Conservation (phyloP, 23 red algal species). For the Gracilaria gracilis region DNA sequence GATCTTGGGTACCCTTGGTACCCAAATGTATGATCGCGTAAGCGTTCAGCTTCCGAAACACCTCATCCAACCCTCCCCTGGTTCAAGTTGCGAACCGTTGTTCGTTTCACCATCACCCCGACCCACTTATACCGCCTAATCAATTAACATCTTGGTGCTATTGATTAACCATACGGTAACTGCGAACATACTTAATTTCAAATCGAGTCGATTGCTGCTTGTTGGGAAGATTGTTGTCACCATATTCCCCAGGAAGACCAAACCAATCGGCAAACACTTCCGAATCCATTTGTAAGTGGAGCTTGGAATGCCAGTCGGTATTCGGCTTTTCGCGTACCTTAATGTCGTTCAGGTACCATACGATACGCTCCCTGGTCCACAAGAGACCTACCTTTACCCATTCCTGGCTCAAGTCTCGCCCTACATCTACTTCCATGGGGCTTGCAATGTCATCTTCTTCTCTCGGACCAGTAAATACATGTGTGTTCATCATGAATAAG, state of each 20-base stretch:
- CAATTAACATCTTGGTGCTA: background rate
- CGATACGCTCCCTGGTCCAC: conserved; percentile 37
- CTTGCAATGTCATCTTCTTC: conserved; percentile 2
- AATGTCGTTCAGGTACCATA: conserved; percentile 63
- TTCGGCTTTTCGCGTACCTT: conserved; percentile 43
- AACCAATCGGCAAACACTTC: conserved; percentile 70
- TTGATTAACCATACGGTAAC: conserved; percentile 14
- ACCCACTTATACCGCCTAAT: background rate
- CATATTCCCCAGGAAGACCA: conserved; percentile 53
- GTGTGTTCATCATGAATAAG: conserved; percentile 57
- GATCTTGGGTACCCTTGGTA: no score
- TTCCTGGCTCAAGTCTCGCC: conserved; percentile 33
- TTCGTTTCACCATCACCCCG: background rate
- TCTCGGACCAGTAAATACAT: conserved; percentile 27
- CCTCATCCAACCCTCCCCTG: no score
- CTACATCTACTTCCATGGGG: conserved; percentile 22
- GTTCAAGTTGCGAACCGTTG: background rate
- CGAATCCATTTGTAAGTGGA: conserved; percentile 64
- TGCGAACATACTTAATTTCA: conserved; percentile 54
- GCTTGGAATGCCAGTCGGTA: conserved; percentile 33
- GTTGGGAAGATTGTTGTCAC: conserved; percentile 45
- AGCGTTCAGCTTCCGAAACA: no score
- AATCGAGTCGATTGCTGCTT: background rate
- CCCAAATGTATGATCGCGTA: no score
- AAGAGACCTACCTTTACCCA: conserved; percentile 39